Conservation (phyloP, 371 early-diverging fungal species). For the Syncephalastrum monosporum region DNA sequence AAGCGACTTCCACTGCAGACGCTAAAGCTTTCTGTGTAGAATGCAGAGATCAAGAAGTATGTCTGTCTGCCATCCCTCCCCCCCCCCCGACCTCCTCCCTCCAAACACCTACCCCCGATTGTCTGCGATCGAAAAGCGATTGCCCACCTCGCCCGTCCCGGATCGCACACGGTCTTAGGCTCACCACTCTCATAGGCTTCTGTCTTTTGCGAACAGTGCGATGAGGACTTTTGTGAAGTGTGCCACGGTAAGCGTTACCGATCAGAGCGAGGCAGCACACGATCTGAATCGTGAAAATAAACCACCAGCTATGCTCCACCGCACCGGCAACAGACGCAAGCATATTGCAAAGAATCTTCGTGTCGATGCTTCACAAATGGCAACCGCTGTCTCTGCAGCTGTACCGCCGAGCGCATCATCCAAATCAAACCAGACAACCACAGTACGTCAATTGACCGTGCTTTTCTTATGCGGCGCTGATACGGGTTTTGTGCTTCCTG, state of each 20-base stretch:
- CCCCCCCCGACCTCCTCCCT: too few species aligned
- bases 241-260: constrained; percentile 56
- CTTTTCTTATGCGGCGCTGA: too few species aligned
- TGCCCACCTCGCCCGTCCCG: too few species aligned
- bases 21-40: constrained; percentile 19
- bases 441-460: neutral
- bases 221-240: constrained; percentile 91
- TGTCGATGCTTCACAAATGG: constrained; percentile 7
- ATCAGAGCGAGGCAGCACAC: too few species aligned
- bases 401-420: neutral
- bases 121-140: too few species aligned
- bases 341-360: constrained; percentile 36
- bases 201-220: constrained; percentile 77
- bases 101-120: too few species aligned
- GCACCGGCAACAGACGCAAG: constrained; percentile 46
- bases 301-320: constrained; percentile 47
- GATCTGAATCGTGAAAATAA: neutral
- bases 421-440: neutral
- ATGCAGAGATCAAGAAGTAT: constrained; percentile 32
- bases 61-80: neutral
- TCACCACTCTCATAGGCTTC: constrained; percentile 40
- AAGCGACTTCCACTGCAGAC: constrained; percentile 10
- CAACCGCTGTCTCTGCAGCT: neutral
- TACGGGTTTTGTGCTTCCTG: too few species aligned
- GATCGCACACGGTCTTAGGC: too few species aligned